Conservation (phyloP, 1,284 basidiomycete species). For the Kalmanozyma brasiliensis region DNA sequence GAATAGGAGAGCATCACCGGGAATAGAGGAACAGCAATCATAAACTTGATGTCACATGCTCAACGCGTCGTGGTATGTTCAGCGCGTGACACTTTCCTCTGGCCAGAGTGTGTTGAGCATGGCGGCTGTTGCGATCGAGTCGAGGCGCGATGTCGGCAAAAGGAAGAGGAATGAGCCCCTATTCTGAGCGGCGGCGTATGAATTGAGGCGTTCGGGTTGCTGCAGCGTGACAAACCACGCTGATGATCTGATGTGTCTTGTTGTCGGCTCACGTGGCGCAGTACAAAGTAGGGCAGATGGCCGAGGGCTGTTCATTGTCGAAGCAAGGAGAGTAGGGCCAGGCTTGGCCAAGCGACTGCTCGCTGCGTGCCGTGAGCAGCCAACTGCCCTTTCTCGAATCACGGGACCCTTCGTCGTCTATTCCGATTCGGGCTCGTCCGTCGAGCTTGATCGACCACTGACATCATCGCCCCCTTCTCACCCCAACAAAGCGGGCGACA, state of each 20-base stretch:
- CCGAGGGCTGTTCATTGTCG: too few species aligned
- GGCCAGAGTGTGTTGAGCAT: too few species aligned
- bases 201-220: background rate
- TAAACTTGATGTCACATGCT: too few species aligned
- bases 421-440: too few species aligned
- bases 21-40: too few species aligned
- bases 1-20: too few species aligned
- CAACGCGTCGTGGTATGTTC: too few species aligned
- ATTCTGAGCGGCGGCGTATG: conserved; percentile 4
- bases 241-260: background rate
- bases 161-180: background rate
- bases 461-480: background rate
- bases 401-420: background rate
- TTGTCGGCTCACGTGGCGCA: conserved; percentile 13
- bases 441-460: background rate
- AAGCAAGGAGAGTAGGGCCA: too few species aligned
- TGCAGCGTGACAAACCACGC: too few species aligned
- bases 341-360: too few species aligned
- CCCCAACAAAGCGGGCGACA: conserved; percentile 3
- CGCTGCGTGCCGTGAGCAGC: background rate
- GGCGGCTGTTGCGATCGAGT: too few species aligned
- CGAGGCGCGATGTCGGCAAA: conserved; percentile 4
- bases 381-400: background rate
- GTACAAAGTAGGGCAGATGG: background rate
- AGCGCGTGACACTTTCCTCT: too few species aligned